phyloP scores from a whole-genome alignment of 2,329 filamentous ascomycete genomes.

The Phyllosticta capitalensis region DNA sequence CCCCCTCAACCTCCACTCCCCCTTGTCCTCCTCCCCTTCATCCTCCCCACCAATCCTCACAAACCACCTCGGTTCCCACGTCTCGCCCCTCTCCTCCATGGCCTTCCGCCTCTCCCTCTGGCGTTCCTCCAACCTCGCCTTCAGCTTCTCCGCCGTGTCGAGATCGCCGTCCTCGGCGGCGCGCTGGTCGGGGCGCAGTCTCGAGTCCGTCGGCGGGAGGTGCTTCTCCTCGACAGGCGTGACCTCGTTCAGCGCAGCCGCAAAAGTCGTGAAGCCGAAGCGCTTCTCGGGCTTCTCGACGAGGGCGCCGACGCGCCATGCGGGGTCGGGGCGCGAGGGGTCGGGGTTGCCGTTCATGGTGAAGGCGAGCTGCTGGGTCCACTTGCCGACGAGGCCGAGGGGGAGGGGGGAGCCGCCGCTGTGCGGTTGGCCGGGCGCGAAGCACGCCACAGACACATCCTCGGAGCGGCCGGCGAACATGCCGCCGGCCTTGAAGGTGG shows the following conservation, averaged over 20 bases:
- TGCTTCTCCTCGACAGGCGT: slow-evolving; percentile 67
- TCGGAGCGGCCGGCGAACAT: slow-evolving; percentile 96
- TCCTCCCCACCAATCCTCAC: slow-evolving; percentile 44
- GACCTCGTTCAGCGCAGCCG: slow-evolving; percentile 77
- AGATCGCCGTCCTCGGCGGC: slow-evolving; percentile 72
- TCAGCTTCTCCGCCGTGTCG: slow-evolving; percentile 74
- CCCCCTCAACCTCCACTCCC: slow-evolving; percentile 55
- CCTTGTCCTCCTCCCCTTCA: slow-evolving; percentile 27
- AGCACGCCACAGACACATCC: slow-evolving; percentile 71
- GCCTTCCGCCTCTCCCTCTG: slow-evolving; percentile 67
- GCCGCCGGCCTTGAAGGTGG: slow-evolving; percentile 87
- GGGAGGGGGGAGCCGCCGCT: slow-evolving; percentile 56
- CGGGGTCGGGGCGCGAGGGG: slow-evolving; percentile 42
- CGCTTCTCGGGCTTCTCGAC: slow-evolving; percentile 70
- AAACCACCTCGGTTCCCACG: slow-evolving; percentile 77
- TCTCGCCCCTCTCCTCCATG: slow-evolving; percentile 64
- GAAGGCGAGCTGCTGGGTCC: slow-evolving; percentile 66
- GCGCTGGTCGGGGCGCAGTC: slow-evolving; percentile 79
- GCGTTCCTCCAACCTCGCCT: slow-evolving; percentile 73
- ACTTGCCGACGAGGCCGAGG: slow-evolving; percentile 67
- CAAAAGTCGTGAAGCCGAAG: slow-evolving; percentile 84
- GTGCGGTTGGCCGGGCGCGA: slow-evolving; percentile 35
- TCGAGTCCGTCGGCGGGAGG: slow-evolving; percentile 71
- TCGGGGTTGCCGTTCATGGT: slow-evolving; percentile 51
- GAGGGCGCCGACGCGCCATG: slow-evolving; percentile 71